Conservation (phyloP, 441 rosid species). For the Mallotus japonicus region DNA sequence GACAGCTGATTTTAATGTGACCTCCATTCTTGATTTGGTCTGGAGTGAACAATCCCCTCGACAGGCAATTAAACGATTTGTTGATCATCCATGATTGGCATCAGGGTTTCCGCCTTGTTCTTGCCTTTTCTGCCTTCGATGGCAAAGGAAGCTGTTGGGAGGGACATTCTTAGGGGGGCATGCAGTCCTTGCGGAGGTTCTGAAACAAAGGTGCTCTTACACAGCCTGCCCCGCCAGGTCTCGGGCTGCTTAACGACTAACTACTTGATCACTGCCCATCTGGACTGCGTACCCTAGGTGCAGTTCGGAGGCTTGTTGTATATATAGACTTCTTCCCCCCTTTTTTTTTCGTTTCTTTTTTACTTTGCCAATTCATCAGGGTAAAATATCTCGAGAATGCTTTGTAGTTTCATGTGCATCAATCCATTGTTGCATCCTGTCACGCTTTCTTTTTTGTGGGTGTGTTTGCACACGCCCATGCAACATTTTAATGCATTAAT, state of each 20-base stretch:
- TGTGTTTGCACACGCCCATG: neutral
- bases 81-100: slow-evolving; percentile 13
- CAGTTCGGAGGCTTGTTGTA: slow-evolving; percentile 52
- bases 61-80: slow-evolving; percentile 29
- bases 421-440: slow-evolving; percentile 27
- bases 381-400: slow-evolving; percentile 42
- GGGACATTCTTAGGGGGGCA: slow-evolving; percentile 27
- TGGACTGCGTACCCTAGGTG: slow-evolving; percentile 32
- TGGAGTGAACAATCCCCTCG: slow-evolving; percentile 28
- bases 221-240: slow-evolving; percentile 22
- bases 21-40: slow-evolving; percentile 33
- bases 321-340: slow-evolving; percentile 48
- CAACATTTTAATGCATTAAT: neutral
- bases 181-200: slow-evolving; percentile 15
- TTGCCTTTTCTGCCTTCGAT: slow-evolving; percentile 27
- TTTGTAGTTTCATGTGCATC: slow-evolving; percentile 41
- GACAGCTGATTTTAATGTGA: slow-evolving; percentile 62
- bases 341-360: neutral
- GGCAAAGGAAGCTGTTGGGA: slow-evolving; percentile 32
- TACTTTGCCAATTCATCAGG: slow-evolving; percentile 40
- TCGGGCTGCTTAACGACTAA: slow-evolving; percentile 36
- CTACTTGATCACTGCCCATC: slow-evolving; percentile 30
- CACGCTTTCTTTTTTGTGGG: neutral
- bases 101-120: slow-evolving; percentile 23
- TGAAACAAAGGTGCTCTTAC: slow-evolving; percentile 20